Evolutionary conservation across 768 basidiomycete species (phyloP), one percentile per base, ranked within the genome.

Genomic region (Russula virescens): DNA sequence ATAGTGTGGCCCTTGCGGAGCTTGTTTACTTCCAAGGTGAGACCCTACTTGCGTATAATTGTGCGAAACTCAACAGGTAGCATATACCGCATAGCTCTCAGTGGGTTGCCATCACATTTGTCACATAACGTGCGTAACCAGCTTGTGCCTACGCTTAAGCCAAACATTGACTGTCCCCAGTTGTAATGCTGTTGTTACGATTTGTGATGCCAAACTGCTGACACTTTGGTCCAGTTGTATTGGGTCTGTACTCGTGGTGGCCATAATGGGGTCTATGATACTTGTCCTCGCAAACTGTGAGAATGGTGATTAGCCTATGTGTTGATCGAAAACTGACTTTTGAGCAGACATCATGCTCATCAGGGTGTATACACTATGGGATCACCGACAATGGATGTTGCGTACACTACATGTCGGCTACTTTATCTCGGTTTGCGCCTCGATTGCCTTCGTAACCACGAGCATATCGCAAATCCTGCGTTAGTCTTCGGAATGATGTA

Each of bases 281-380:
- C 62, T 75, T 46, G 45, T 76, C 31, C 69, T 71, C 50, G 62
- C 58, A 60, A 68, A 18, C 62, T 68, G 23, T 70, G 70, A 23
- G 69, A 71, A 57, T 31, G 13, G 69, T 69, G 16, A 61, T 75
- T 38, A 34, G 25, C 13, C 13, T 5, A 26, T 19, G 14, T 28
- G 42, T 53, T 18, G 35, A 13, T n/a, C 21, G 26, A 38, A 66
- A 7, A 73, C 75, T 8, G 57, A 74, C n/a, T 69, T 3, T 10
- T 66, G 10, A 26, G 72, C 70, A 38, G 74, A 75, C 38, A 72
- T 73, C 35, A 73, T 78, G 49, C 67, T 78, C 14, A 63, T 76
- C 25, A 72, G 76, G 13, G 74, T 78, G 5, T 70, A 74, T 43
- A 68, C 71, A 9, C 69, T 77, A 9, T 78, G 77, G 77, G 76